Base-by-base conservation (phyloP, 495 filamentous ascomycete species). In the Chaetomium cochliodes region DNA sequence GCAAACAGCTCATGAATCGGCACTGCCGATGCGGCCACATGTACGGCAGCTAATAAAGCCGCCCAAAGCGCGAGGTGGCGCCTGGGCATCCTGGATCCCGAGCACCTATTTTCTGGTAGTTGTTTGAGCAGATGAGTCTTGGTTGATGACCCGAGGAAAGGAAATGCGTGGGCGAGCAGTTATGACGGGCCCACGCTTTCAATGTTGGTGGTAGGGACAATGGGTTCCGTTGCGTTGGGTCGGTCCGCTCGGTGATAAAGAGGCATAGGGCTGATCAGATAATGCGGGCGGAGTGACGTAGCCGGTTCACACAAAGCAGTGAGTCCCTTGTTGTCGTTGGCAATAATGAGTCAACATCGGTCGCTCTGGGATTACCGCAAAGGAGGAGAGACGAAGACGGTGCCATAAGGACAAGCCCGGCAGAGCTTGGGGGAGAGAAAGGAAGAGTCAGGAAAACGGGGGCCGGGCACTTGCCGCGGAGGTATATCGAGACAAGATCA, bases 11-110 rank as follows among this genome's bases (percentile, higher is more conserved):
- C 30, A 64, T 62, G 67, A 18, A 71, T 58, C 28, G 73, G 68
- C 23, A 79, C 49, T 44, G 74, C 72, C 22, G 74, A 74, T 1
- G 72, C 64, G 15, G 70, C 66, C 22, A 74, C 70, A 39, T 68
- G 60, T 60, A 72, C 52, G 30, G 70, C 75, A 41, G 68, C 67
- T 60, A 80, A 73, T 51, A 70, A 68, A 37, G 73, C 63, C 41
- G 60, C 69, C 52, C 66, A 69, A 7, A 72, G 63, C 63, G 70
- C 28, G 25, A 65, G 5, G 25, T 64, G 49, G n/a, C 55, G 46
- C 33, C 42, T 64, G 15, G 53, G 63, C 69, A 73, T 72, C 20
- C 22, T 68, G 66, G 28, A 30, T 37, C 28, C 28, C 20, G 11
- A 25, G 16, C 62, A 9, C 15, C 41, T 25, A 26, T 6, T 52